Evolutionary conservation across 176 grass and related monocot genomes (phyloP), one percentile per base, ranked within the genome.

Genomic region (Coix lacrymajobi): DNA sequence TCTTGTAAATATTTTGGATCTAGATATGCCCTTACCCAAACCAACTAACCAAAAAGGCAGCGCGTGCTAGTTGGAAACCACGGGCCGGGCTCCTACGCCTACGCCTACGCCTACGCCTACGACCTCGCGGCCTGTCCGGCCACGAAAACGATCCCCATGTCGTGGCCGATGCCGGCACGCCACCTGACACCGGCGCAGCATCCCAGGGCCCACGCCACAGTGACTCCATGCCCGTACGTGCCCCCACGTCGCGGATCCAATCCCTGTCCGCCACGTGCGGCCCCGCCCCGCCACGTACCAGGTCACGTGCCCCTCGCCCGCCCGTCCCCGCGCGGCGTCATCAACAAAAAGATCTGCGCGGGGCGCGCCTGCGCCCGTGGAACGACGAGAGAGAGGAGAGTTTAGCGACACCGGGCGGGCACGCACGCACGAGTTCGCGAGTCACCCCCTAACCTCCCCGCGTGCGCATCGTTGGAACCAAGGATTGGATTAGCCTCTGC

Each of bases 401-500:
- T 37, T 7, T 37, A 4, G 0, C 49, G 49, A 54, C 49, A 52
- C 51, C 46, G 20, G 6, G 49, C 49, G 17, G 49, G 49, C 49
- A 6, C 1, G 19, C 49, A 22, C 48, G 39, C 71, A 40, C 68
- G 72, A 37, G 79, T 75, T 65, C 66, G 34, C 36, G 33, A 52
- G 51, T 56, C 67, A 37, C 24, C 66, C 64, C 65, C 46, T 19
- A 17, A 45, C 46, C 16, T 6, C 48, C 52, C 0, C 22, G 39
- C 24, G 20, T 57, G 66, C 84, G 69, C 68, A 43, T 76, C 72
- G 87, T 79, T 75, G 79, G 45, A 78, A 79, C 79, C 79, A 10
- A 86, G 54, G 38, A 75, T 78, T 34, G 78, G 73, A 51, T 73
- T 75, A 30, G 31, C 32, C 29, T 57, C 71, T 0, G 29, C 30